Conservation (phyloP, 148 eudicot genomes). For the Cornus suecica region DNA sequence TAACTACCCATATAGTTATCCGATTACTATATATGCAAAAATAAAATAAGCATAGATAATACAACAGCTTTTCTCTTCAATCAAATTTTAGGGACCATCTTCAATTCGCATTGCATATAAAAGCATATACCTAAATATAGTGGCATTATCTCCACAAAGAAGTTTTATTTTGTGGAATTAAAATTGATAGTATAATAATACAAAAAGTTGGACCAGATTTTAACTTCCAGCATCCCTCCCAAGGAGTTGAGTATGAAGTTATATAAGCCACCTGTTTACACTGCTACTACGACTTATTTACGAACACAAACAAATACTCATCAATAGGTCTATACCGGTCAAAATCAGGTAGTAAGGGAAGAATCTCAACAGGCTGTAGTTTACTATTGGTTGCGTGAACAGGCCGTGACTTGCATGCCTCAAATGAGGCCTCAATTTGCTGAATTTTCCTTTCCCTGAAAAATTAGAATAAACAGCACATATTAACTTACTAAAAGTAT, state of each 20-base stretch:
- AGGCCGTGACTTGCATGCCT: constrained; percentile 75
- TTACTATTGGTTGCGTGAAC: constrained; percentile 76
- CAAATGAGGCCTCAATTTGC: constrained; percentile 82
- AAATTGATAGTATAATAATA: too few relatives aligned
- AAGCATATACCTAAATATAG: too few relatives aligned
- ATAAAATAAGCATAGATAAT: too few relatives aligned
- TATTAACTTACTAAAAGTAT: background rate
- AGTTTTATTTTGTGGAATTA: too few relatives aligned
- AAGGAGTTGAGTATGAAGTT: background rate
- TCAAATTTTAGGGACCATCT: too few relatives aligned
- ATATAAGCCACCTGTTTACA: background rate
- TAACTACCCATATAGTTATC: too few relatives aligned
- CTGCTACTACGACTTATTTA: background rate
- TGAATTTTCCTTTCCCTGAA: constrained; percentile 79
- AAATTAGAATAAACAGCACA: constrained; percentile 5
- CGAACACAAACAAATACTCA: background rate
- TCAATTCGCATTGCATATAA: too few relatives aligned
- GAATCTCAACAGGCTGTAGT: constrained; percentile 73
- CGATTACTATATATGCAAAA: too few relatives aligned
- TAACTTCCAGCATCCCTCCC: too few relatives aligned
- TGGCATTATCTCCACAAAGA: too few relatives aligned
- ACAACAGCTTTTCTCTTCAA: too few relatives aligned
- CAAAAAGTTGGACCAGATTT: too few relatives aligned
- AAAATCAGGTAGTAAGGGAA: constrained; percentile 82
- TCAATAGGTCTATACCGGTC: constrained; percentile 54